Evolutionary conservation across 257 asterid species (phyloP), one percentile per base, ranked within the genome.

Genomic region (Solanum sejunctum): DNA sequence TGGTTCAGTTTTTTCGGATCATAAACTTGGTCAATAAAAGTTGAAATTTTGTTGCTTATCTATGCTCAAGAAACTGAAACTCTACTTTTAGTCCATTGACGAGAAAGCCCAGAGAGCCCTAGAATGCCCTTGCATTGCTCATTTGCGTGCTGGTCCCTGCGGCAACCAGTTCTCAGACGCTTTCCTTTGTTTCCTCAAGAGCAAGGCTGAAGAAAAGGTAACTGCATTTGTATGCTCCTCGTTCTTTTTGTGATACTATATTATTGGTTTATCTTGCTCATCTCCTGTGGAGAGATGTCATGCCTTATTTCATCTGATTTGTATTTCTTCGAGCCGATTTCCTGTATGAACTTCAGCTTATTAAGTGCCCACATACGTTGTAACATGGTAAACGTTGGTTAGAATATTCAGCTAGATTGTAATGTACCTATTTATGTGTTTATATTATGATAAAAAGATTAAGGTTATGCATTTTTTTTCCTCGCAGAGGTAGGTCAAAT

Each of bases 161-260:
- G 98, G 99, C 7, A 41, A 78, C 84, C 98, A 89, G 84, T 96
- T 96, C 78, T 96, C 99, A 0, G 91, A 91, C 70, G 98, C 99
- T 61, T 96, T 96, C 78, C 90, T 93, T 43, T 96, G 98, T 80
- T 96, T 95, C 73, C 95, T 96, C 89, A 96, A 93, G 91, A 96
- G 98, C 93, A 91, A 94, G 2, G 91, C 97, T 84, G 94, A 91
- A 60, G 98, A 93, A 83, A 95, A 95, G 91, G 92, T 88, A 84
- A 39, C 79, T 18, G 39, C 7, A 2, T 84, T n/a, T 32, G 1
- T 20, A 26, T 49, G 17, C 23, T 12, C 12, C 47, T 10, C 32
- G 5, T 23, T 39, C 56, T 81, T 7, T 12, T 83, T n/a, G 16
- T 69, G 18, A 13, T 51, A 36, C 8, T 11, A 52, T 36, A 78